phyloP scores from a whole-genome alignment of 768 basidiomycete species.

The Phylloporus scabripes region DNA sequence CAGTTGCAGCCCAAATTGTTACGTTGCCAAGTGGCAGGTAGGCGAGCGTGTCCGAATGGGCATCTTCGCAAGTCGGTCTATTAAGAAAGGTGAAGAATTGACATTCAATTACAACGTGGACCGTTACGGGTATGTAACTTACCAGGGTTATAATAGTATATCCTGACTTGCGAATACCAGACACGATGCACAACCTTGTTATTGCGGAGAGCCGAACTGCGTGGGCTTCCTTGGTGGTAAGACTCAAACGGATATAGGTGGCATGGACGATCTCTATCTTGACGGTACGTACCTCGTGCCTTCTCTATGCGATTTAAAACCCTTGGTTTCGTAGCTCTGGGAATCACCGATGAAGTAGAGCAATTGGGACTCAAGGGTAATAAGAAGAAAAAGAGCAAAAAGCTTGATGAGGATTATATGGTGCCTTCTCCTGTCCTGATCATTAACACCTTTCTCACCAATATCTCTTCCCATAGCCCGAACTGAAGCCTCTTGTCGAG shows the following conservation, averaged over 20 bases:
- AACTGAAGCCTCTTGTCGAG: slow-evolving; percentile 64
- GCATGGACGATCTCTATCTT: slow-evolving; percentile 92
- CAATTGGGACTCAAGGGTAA: slow-evolving; percentile 75
- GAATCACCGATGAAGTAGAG: slow-evolving; percentile 90
- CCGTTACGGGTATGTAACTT: slow-evolving; percentile 79
- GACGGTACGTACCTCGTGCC: slow-evolving; percentile 52
- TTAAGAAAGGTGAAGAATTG: slow-evolving; percentile 78
- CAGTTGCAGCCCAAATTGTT: slow-evolving; percentile 95
- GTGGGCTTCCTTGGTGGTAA: slow-evolving; percentile 96
- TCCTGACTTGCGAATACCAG: slow-evolving; percentile 34
- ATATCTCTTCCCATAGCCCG: slow-evolving; percentile 47
- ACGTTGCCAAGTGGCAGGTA: slow-evolving; percentile 97
- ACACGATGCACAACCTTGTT: slow-evolving; percentile 91
- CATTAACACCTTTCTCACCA: slow-evolving; percentile 1
- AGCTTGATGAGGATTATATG: slow-evolving; percentile 91
- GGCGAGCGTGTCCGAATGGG: slow-evolving; percentile 91
- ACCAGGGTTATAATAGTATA: neutral
- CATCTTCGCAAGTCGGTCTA: slow-evolving; percentile 85
- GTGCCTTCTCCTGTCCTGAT: slow-evolving; percentile 36
- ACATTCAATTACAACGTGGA: slow-evolving; percentile 99
- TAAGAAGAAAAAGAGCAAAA: slow-evolving; percentile 87
- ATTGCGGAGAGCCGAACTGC: slow-evolving; percentile 93
- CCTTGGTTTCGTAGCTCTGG: slow-evolving; percentile 56
- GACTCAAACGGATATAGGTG: slow-evolving; percentile 92
- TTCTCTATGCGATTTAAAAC: neutral